Evolutionary conservation across 345 rosid species (phyloP), one percentile per base, ranked within the genome.

Genomic region (Hibiscus syriacus): DNA sequence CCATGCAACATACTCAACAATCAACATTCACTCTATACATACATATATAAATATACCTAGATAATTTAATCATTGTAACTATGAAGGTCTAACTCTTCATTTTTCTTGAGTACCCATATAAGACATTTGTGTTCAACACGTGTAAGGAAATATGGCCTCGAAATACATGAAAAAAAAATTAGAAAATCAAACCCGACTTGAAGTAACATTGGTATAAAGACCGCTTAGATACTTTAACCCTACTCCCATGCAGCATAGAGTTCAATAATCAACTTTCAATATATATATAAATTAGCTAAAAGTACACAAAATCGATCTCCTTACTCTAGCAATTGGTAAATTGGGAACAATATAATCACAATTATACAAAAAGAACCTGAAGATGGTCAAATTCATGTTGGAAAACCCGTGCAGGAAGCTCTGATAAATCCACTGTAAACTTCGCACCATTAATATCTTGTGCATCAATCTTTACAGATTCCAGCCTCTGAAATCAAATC

Each of bases 351-450:
- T 38, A 59, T 55, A 39, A 48, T 65, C 9, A 52, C 26, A 22
- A 52, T 52, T 6, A 52, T 9, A 49, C 63, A 16, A 60, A 39
- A 78, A 46, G 36, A 58, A 94, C 98, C 96, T 87, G 84, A 53
- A 94, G 74, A 80, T 94, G 98, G 71, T 94, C 99, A 55, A 84
- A 94, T 79, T 94, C 99, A 69, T 91, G 99, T 74, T 91, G 99
- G 76, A 94, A 94, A 74, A 91, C 83, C 58, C 99, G 80, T 68
- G 92, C 93, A 58, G 90, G 86, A 80, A 94, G 87, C 74, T 79
- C 96, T 0, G 96, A 84, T 68, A 91, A 80, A 73, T 71, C 85
- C 66, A 94, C 74, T 34, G 80, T 70, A 82, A 89, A 94, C 72
- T 62, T 91, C 25, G 80, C 81, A 65, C 98, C 99, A 66, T 57